Evolutionary conservation across 192 early-diverging fungal species (phyloP), one percentile per base, ranked within the genome.

Genomic region (Chytriomyces sp.): DNA sequence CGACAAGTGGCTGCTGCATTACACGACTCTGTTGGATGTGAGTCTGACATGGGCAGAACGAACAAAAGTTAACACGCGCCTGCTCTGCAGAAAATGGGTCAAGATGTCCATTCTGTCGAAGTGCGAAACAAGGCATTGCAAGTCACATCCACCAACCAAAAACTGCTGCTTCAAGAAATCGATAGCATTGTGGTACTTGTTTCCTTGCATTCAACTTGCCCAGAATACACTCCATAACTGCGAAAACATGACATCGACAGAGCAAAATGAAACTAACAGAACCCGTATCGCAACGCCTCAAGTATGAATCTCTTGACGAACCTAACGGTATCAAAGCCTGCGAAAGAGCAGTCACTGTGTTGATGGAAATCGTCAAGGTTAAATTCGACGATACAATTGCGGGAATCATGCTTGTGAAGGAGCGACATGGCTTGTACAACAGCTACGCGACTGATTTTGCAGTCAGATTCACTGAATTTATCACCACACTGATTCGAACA

Each of bases 101-200:
- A 93, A 81, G 95, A 98, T 81, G 96, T 98, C 66, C 93, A 95
- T 84, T 93, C 96, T 71, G 97, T 99, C 69, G 95, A 98, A 83
- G 84, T 91, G 18, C 90, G 94, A 77, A 98, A 98, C 81, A 92
- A 97, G 53, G 92, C 88, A 66, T 86, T 99, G 67, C 96, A 98
- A 80, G 87, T 94, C 28, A 91, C 94, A 53, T 93, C 95, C 10
- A 85, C 85, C 13, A 99, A 98, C 80, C 97, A 99, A 76, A 91
- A 94, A 45, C 86, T 86, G 28, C 81, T 99, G 45, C 82, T 97
- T 10, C 82, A 79, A n/a, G 96, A 98, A 79, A 84, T 99, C 11
- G 94, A 97, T 65, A 87, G 85, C 44, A 82, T 98, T 23, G 79
- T 97, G 75, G 91, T 92, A 84, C 2, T 8, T 61, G 11, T 72